These are phyloP conservation scores for Globisporangium heterothallicum DNA, from an alignment of 352 stramenopile genomes.

Conservation along the genomic window DNA sequence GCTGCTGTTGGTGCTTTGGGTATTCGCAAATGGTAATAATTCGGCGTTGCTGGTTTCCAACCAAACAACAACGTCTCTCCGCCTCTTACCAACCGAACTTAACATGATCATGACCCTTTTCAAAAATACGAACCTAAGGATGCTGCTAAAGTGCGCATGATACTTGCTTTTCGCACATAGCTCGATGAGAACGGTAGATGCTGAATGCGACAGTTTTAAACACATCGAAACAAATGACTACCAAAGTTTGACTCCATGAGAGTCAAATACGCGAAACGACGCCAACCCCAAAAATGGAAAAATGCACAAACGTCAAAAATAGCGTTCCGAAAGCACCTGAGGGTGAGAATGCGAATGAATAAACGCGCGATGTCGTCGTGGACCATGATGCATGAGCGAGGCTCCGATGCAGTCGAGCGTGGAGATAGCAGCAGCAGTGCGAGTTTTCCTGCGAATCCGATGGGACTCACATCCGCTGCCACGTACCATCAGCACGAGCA, in stretches of 20 bases:
- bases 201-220: too few species aligned
- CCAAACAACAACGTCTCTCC: slow-evolving; percentile 4
- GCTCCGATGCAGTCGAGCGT: slow-evolving; percentile 1
- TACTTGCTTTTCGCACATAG: not conserved
- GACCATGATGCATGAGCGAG: slow-evolving; percentile 2
- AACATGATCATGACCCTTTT: too few species aligned
- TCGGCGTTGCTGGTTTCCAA: slow-evolving; percentile 8
- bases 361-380: too few species aligned
- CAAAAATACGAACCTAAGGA: not conserved
- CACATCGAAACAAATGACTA: too few species aligned
- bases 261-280: slow-evolving; percentile 10
- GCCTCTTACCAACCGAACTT: too few species aligned
- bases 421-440: not conserved
- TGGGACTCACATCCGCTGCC: slow-evolving; percentile 1
- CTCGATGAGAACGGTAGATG: too few species aligned
- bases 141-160: too few species aligned
- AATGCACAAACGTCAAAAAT: not conserved
- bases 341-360: too few species aligned
- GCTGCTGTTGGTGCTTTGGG: not conserved
- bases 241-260: slow-evolving; percentile 2
- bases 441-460: slow-evolving; percentile 4
- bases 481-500: slow-evolving; percentile 9
- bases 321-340: too few species aligned
- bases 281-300: not conserved
- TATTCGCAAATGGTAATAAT: not conserved